Percentiles rank a stretch among this genome's conserved stretches.
Evolutionary conservation across 805 yeast genomes (phyloP).

Genomic region (Dipodascopsis uninucleata): DNA sequence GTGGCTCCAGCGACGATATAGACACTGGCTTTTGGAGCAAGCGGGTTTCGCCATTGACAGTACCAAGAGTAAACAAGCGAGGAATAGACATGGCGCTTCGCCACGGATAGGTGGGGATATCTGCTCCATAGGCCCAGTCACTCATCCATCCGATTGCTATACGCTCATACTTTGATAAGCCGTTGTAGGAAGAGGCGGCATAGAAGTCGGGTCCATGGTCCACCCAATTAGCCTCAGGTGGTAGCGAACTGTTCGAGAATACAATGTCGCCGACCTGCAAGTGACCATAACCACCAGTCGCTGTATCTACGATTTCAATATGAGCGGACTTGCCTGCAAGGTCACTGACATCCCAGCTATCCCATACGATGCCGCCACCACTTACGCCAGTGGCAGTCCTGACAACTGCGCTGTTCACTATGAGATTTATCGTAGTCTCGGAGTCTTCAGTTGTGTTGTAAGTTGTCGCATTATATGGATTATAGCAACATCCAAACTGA

Average conservation of each 20-base stretch:
- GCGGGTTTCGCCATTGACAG: neutral
- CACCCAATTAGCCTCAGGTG: constrained; percentile 10
- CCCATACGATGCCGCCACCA: constrained; percentile 3
- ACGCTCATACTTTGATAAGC: constrained; percentile 33
- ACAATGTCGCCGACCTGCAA: constrained; percentile 8
- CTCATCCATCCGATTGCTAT: constrained; percentile 45
- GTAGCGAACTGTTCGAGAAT: constrained; percentile 1
- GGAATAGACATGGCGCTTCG: constrained; percentile 36
- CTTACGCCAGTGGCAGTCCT: neutral
- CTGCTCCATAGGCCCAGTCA: constrained; percentile 42
- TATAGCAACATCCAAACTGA: constrained; percentile 2
- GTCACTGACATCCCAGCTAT: constrained; percentile 3
- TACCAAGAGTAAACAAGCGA: constrained; percentile 1
- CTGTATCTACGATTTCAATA: neutral
- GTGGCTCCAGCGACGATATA: neutral
- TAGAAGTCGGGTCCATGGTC: constrained; percentile 29
- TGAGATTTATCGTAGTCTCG: constrained; percentile 2
- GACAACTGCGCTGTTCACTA: constrained; percentile 2
- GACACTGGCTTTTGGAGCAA: constrained; percentile 6
- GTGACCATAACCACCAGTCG: constrained; percentile 6
- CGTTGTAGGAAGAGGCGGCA: constrained; percentile 40
- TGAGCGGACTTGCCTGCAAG: constrained; percentile 1
- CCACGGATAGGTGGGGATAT: constrained; percentile 40
- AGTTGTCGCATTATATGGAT: constrained; percentile 5
- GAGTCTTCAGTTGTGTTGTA: neutral